A percentile compares a stretch with the other conserved stretches of the same genome.
Conservation (phyloP, 2,329 filamentous ascomycete genomes). For the Microcera coccophila region DNA sequence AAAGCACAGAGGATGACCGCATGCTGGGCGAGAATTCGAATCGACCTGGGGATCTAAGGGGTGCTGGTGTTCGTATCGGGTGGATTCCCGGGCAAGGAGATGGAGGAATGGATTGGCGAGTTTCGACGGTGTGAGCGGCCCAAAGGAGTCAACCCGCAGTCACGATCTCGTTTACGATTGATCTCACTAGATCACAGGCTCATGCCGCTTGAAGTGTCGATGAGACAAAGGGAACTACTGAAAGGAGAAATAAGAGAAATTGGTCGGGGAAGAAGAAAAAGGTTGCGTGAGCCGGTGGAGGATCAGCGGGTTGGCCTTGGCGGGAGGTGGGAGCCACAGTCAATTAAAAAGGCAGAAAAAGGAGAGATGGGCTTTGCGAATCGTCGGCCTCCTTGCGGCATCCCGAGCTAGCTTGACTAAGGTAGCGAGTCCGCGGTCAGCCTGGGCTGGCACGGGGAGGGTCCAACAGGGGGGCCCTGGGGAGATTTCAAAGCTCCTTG, state of each 20-base stretch:
- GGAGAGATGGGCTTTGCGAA: constrained; percentile 1
- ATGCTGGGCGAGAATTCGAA: constrained; percentile 16
- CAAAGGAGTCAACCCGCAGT: neutral
- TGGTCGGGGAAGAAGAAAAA: constrained; percentile 7
- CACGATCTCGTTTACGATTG: neutral
- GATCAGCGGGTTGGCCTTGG: constrained; percentile 2
- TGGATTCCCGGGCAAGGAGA: neutral
- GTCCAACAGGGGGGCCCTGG: neutral
- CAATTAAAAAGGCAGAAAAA: constrained; percentile 10
- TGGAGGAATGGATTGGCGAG: neutral
- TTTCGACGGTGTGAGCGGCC: too few species aligned
- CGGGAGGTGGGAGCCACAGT: constrained; percentile 7
- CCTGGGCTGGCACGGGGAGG: constrained; percentile 2
- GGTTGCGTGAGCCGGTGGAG: constrained; percentile 4
- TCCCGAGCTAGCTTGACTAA: neutral
- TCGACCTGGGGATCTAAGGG: neutral
- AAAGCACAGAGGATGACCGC: constrained; percentile 32
- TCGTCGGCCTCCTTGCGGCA: neutral
- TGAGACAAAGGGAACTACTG: neutral
- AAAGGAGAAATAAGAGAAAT: constrained; percentile 5
- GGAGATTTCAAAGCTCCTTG: neutral
- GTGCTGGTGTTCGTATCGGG: neutral
- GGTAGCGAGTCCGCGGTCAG: constrained; percentile 1
- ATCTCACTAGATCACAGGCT: neutral
- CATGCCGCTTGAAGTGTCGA: neutral